phyloP scores from a whole-genome alignment of 108 stramenopile species.

The Stephanodiscus minutulus region DNA sequence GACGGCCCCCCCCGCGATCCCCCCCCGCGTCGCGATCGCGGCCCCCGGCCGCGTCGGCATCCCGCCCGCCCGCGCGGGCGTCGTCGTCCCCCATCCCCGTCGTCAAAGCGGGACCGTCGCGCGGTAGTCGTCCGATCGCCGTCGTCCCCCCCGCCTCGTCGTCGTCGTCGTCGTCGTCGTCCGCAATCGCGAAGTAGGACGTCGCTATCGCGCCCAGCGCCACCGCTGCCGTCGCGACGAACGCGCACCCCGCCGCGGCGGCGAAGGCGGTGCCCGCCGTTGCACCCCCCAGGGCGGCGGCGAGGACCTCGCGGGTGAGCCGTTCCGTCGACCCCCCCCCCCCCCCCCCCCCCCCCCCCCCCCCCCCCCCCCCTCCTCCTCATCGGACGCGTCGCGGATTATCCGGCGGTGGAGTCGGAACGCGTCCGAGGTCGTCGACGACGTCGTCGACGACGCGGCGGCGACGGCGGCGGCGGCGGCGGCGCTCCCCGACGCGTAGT shows the following conservation, averaged over 20 bases:
- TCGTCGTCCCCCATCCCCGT: background rate
- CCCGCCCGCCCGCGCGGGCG: too few species aligned
- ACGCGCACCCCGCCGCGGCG: background rate
- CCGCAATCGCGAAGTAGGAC: background rate
- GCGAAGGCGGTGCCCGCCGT: background rate
- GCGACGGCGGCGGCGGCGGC: too few species aligned
- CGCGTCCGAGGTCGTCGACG: too few species aligned
- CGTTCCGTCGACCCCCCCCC: background rate
- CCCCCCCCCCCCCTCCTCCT: too few species aligned
- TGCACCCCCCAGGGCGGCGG: background rate
- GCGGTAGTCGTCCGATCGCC: background rate
- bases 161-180: background rate
- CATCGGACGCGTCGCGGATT: background rate
- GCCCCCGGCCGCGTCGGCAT: too few species aligned
- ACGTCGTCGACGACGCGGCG: too few species aligned
- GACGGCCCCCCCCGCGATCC: too few species aligned
- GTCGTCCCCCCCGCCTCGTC: background rate
- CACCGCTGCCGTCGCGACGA: constrained; percentile 2
- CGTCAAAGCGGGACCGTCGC: background rate
- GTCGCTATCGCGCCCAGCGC: constrained; percentile 1
- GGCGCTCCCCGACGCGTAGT: constrained; percentile 16
- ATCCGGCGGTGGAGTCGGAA: too few species aligned
- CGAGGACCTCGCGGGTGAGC: background rate
- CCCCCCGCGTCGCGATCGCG: too few species aligned
- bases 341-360: too few species aligned